A percentile compares a stretch with the other conserved stretches of the same genome.
phyloP scores from a whole-genome alignment of 371 early-diverging fungal species.

The Apophysomyces elegans region DNA sequence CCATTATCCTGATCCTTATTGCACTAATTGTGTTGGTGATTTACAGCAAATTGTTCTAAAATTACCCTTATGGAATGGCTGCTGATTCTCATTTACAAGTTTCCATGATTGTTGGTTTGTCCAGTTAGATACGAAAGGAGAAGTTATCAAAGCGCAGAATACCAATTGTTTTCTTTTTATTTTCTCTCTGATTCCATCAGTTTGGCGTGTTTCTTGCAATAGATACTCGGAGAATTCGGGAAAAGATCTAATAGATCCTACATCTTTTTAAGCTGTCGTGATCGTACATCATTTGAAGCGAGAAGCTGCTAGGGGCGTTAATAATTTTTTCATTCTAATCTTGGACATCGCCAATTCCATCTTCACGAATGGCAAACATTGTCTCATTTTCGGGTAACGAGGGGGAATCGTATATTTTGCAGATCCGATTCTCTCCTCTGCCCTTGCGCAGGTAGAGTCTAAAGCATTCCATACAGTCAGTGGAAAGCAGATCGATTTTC shows the following conservation, averaged over 20 bases:
- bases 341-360: slow-evolving; percentile 65
- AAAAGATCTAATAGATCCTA: no score
- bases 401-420: slow-evolving; percentile 89
- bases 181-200: no score
- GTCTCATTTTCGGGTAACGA: slow-evolving; percentile 80
- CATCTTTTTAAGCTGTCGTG: no score
- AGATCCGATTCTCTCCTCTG: slow-evolving; percentile 81
- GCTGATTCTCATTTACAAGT: no score
- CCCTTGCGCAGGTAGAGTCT: slow-evolving; percentile 83
- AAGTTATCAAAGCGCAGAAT: no score
- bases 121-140: no score
- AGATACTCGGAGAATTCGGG: no score
- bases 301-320: background rate
- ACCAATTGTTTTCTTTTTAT: no score
- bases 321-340: slow-evolving; percentile 36
- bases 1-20: slow-evolving; percentile 82
- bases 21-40: slow-evolving; percentile 85
- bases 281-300: no score
- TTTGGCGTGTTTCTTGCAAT: no score
- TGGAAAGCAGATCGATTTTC: background rate
- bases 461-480: background rate
- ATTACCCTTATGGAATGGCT: background rate
- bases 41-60: slow-evolving; percentile 67
- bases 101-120: no score
- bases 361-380: slow-evolving; percentile 65